Evolutionary conservation across 2,329 filamentous ascomycete species (phyloP).

Genomic region (Penicillium sp.): DNA sequence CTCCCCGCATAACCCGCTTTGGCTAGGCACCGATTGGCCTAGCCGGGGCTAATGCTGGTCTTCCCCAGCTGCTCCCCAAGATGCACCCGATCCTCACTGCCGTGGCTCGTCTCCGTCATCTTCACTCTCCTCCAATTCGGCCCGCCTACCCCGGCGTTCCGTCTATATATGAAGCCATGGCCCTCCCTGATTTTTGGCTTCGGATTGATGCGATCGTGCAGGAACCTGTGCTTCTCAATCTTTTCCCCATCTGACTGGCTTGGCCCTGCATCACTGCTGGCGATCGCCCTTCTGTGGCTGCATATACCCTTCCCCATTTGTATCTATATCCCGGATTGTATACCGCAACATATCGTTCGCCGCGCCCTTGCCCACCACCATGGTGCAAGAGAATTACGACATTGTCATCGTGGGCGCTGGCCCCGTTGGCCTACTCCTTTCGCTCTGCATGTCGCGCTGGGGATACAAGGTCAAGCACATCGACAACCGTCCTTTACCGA

Average conservation of each 20-base stretch:
- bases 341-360: too few species aligned
- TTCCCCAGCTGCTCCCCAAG: slow-evolving; percentile 11
- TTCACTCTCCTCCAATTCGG: slow-evolving; percentile 5
- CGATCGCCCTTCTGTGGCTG: neutral
- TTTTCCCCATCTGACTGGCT: neutral
- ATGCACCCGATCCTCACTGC: slow-evolving; percentile 35
- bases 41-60: too few species aligned
- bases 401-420: slow-evolving; percentile 84
- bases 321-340: neutral
- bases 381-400: slow-evolving; percentile 56
- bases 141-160: slow-evolving; percentile 19
- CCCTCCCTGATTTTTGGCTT: slow-evolving; percentile 14
- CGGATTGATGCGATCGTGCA: slow-evolving; percentile 8
- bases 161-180: slow-evolving; percentile 31
- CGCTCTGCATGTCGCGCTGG: slow-evolving; percentile 84
- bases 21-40: slow-evolving; percentile 9
- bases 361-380: slow-evolving; percentile 14
- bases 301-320: neutral
- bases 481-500: slow-evolving; percentile 83
- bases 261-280: neutral
- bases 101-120: slow-evolving; percentile 32
- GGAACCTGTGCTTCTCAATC: neutral
- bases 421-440: slow-evolving; percentile 82
- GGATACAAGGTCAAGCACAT: slow-evolving; percentile 95
- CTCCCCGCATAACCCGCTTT: neutral